Base-by-base conservation (phyloP, 768 basidiomycete species). In the Crepidotus variabilis region DNA sequence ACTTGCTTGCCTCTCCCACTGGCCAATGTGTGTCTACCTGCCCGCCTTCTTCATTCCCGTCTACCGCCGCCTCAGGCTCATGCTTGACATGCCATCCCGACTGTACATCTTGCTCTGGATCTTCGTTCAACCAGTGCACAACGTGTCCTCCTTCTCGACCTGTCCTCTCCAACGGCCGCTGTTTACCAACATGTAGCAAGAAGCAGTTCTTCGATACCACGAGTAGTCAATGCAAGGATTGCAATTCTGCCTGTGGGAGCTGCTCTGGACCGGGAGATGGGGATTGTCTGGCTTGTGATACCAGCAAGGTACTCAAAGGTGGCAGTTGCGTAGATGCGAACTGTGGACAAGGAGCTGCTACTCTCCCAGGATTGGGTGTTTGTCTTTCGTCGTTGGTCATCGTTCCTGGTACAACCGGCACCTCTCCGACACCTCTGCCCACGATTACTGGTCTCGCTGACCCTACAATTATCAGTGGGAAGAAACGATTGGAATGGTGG, bases 71-170 rank as follows among this genome's bases (percentile, higher is more conserved):
- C 22, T 21, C 50, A 10, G 82, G 84, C 21, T 71, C 81, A 23
- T 95, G 93, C 72, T 65, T 84, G 54, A 63, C 85, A 5, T 96
- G 94, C 69, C 92, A 95, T 57, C 84, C 91, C 0, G 94, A 95
- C 66, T 96, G 93, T 64, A 83, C 82, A 14, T 85, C 87, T 1
- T 96, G 94, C 70, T 83, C 84, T 21, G 92, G 91, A n/a, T 63
- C 80, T 20, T 81, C 84, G 0, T 91, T 91, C 72, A 84, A 83
- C 65, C 86, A 93, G 66, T 96, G 93, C 70, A 78, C 84, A 7
- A 81, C 81, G 49, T 94, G 92, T 64, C 77, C 84, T 32, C 63
- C 84, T 23, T 71, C 75, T 20, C 81, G 85, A 0, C 92, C 91
- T 0, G 89, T 93, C 36, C 82, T 86, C 47, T 81, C 81, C 36